Evolutionary conservation across 306 rosid genomes (phyloP), one percentile per base, ranked within the genome.

Genomic region (Trichosanthes cucumerina): DNA sequence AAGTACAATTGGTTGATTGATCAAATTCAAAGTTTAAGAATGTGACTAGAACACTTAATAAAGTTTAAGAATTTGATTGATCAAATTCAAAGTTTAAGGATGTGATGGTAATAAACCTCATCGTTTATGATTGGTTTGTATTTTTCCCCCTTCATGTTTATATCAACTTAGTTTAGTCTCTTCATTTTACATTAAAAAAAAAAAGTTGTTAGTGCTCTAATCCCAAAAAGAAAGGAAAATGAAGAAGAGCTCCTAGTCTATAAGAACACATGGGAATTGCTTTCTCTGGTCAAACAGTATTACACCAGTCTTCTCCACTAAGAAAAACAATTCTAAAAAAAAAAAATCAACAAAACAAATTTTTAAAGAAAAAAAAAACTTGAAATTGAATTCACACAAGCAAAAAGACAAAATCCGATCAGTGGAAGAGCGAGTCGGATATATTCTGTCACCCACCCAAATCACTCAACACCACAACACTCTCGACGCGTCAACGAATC

Each of bases 391-490:
- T 21, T 31, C 4, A 75, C 13, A 24, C 8, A 24, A 47, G 36
- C 26, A 73, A 50, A 38, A 53, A 63, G 70, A 49, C 54, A 56
- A 64, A 10, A 54, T 69, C 52, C 6, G 43, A 77, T 76, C 2
- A 38, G 82, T 87, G 90, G 88, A 79, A 82, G 85, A 49, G 69
- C 47, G 82, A 85, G 86, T 85, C 86, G 81, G 78, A 46, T 44
- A 79, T 39, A 47, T 79, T 69, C 65, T 87, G 88, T 84, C 83
- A 78, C 62, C 87, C 81, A 80, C 84, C 79, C 0, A 82, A 49
- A 77, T 53, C 52, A 47, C 75, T 71, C n/a, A 47, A 47, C 69
- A 47, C 69, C 76, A 46, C 43, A 62, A 38, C 50, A 70, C 58
- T 34, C 62, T 15, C 19, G 80, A 80, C 87, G 84, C 86, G 86